Percentiles rank a stretch among this genome's conserved stretches.
Conservation (phyloP, 108 stramenopile genomes). For the Aurantiochytrium sp. region DNA sequence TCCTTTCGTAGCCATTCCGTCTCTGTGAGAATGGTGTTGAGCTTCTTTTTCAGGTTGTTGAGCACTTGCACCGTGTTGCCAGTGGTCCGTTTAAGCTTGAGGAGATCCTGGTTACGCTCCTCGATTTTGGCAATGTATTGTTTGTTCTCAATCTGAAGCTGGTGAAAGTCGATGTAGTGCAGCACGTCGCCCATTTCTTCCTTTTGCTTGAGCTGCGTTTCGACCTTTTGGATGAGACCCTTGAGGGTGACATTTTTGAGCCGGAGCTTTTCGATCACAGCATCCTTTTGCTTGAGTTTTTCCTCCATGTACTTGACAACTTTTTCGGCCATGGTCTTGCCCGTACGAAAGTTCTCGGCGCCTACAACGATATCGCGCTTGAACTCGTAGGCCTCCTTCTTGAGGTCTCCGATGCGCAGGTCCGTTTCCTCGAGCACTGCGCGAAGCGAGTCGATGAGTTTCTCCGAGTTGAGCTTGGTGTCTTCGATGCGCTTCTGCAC, state of each 20-base stretch:
- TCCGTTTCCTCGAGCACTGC: conserved; percentile 58
- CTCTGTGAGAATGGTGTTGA: conserved; percentile 30
- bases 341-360: conserved; percentile 58
- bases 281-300: conserved; percentile 42
- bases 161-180: conserved; percentile 64
- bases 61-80: conserved; percentile 47
- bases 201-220: conserved; percentile 48
- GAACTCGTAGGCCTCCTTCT: conserved; percentile 62
- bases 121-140: conserved; percentile 57
- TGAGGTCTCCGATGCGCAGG: conserved; percentile 52
- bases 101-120: conserved; percentile 56
- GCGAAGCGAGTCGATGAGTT: conserved; percentile 51
- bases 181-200: conserved; percentile 60
- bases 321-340: conserved; percentile 44
- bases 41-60: conserved; percentile 44
- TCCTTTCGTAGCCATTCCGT: conserved; percentile 40
- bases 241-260: conserved; percentile 54
- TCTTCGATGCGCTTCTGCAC: conserved; percentile 13
- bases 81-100: conserved; percentile 47
- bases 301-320: conserved; percentile 59
- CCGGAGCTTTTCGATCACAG: conserved; percentile 55
- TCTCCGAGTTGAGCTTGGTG: conserved; percentile 29
- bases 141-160: conserved; percentile 67
- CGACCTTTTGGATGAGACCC: conserved; percentile 43
- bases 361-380: conserved; percentile 59